Base-by-base conservation (phyloP, 2,329 filamentous ascomycete genomes). In the Aspergillus fructus region DNA sequence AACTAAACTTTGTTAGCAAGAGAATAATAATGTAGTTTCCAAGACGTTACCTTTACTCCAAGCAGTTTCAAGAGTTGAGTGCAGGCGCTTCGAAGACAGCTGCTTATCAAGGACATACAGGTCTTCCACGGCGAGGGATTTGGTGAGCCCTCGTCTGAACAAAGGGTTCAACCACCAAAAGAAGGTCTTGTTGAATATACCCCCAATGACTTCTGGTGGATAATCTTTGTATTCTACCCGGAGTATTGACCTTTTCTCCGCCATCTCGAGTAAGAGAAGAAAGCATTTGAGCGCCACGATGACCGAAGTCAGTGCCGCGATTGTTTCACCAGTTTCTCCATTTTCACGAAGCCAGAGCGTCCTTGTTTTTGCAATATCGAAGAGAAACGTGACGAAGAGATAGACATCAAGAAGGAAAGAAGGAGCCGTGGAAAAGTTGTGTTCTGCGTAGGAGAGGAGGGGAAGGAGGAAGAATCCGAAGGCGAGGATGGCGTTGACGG, bases 81-180 rank as follows among this genome's bases (percentile, higher is more conserved):
- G 70, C 9, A 81, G 63, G 49, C 73, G 71, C 51, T 75, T 74
- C 0, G 79, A 78, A 8, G 66, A 59, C 11, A 81, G 62, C 51
- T 78, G 68, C 55, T 80, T 78, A 57, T 82, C 80, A 34, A 82
- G 65, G 0, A 68, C 59, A 59, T 68, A 78, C 3, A 82, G 70
- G 55, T 81, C 79, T 7, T 78, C 74, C 0, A 82, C 68, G 0
- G 66, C 62, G 5, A 83, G 61, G 3, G 73, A 60, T 6, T 74
- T 78, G 4, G 68, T 74, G 68, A 77, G 83, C 0, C 83, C 82
- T 15, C 71, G 68, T 24, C 73, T 73, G 42, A 86, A 79, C 6
- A 86, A 65, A 2, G 76, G 74, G 56, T 80, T 83, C 49, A 84
- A 67, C 83, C 83, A 85, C 72, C 75, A 79, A 63, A 85, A 85